Evolutionary conservation across 1,284 basidiomycete genomes (phyloP).

Genomic region (Microbotryum saponariae): DNA sequence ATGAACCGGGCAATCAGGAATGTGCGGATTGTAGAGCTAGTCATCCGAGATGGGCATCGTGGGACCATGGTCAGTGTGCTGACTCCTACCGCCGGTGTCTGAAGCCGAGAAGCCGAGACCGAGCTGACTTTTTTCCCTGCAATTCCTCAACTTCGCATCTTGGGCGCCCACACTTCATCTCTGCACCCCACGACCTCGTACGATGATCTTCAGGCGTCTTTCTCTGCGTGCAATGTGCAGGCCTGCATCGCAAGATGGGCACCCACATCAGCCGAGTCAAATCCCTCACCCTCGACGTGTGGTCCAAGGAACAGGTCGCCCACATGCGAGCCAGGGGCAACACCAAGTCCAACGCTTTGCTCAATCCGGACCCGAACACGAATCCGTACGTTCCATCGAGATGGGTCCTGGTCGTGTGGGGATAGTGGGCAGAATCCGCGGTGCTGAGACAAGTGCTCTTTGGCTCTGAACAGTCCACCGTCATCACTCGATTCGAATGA

Average conservation of each 20-base stretch:
- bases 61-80: conserved; percentile 35
- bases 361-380: conserved; percentile 38
- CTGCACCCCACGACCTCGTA: not conserved
- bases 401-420: too few relatives aligned
- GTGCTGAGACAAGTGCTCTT: too few relatives aligned
- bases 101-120: conserved; percentile 31
- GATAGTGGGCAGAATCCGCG: too few relatives aligned
- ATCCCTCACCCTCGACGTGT: conserved; percentile 41
- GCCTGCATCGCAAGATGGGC: conserved; percentile 42
- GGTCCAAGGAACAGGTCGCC: conserved; percentile 42
- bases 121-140: too few relatives aligned
- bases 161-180: not conserved
- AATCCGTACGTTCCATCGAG: conserved; percentile 30
- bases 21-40: conserved; percentile 40
- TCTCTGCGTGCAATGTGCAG: conserved; percentile 36
- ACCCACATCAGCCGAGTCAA: conserved; percentile 42
- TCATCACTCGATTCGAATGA: conserved; percentile 40
- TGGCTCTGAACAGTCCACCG: conserved; percentile 34
- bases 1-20: conserved; percentile 38
- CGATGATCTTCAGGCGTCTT: conserved; percentile 12
- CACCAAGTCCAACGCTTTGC: conserved; percentile 35
- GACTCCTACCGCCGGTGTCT: not conserved
- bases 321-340: conserved; percentile 40
- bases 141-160: too few relatives aligned
- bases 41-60: conserved; percentile 40